Conservation (phyloP, 169 alveolate species). For the Cryptosporidium andersoni region DNA sequence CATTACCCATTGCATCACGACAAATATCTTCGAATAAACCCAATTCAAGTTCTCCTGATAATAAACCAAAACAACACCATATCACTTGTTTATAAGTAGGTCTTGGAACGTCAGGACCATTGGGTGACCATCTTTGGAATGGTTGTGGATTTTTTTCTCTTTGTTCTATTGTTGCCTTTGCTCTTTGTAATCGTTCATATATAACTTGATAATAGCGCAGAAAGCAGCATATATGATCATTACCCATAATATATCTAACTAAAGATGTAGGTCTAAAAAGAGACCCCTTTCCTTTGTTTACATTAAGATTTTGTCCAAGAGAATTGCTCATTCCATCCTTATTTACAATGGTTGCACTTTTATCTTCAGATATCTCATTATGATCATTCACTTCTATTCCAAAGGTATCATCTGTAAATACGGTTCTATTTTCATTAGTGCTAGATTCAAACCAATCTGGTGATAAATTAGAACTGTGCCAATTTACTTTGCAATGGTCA, state of each 20-base stretch:
- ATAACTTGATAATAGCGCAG: constrained; percentile 74
- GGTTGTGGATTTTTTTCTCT: constrained; percentile 61
- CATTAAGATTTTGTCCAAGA: background rate
- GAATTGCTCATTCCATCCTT: background rate
- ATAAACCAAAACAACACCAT: constrained; percentile 68
- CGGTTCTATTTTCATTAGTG: constrained; percentile 5
- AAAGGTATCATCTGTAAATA: constrained; percentile 2
- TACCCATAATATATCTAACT: constrained; percentile 67
- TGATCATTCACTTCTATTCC: background rate
- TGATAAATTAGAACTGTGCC: constrained; percentile 53
- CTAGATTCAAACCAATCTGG: constrained; percentile 68
- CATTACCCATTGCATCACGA: constrained; percentile 80
- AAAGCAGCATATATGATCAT: constrained; percentile 73
- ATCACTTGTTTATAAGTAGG: constrained; percentile 66
- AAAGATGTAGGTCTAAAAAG: constrained; percentile 3
- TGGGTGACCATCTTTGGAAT: constrained; percentile 71
- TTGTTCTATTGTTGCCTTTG: constrained; percentile 69
- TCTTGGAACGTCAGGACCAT: constrained; percentile 70
- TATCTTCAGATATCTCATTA: background rate
- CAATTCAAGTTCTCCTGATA: constrained; percentile 58
- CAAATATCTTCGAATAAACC: constrained; percentile 79
- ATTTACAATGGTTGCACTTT: background rate
- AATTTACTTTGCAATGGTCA: constrained; percentile 62
- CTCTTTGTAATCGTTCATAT: constrained; percentile 79
- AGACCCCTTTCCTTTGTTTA: background rate